Evolutionary conservation across 371 early-diverging fungal genomes (phyloP).

Genomic region (Lichtheimia ornata): DNA sequence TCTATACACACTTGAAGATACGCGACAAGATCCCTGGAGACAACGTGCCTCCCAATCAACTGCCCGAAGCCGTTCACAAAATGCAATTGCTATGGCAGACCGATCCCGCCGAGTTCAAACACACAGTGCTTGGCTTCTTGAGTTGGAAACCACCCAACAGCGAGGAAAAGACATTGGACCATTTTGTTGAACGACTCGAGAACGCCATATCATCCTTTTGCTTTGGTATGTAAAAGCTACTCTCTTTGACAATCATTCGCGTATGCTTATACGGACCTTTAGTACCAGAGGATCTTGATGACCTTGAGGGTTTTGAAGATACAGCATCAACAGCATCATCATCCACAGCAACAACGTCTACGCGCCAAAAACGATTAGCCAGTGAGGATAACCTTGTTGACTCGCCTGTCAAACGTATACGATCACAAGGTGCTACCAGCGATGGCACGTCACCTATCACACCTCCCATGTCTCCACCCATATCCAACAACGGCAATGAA

Average conservation of each 20-base stretch:
- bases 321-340: not conserved
- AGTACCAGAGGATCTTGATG: not conserved
- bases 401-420: not conserved
- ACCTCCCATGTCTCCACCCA: conserved; percentile 20
- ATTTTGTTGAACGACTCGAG: conserved; percentile 19
- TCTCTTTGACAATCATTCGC: no score
- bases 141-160: conserved; percentile 19
- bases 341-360: not conserved
- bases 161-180: conserved; percentile 23
- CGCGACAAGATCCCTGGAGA: conserved; percentile 21
- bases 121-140: conserved; percentile 21
- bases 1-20: conserved; percentile 36
- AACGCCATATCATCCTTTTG: conserved; percentile 11
- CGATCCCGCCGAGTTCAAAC: conserved; percentile 19
- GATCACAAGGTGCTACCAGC: conserved; percentile 10
- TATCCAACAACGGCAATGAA: conserved; percentile 12
- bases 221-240: not conserved
- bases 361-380: no score
- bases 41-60: not conserved
- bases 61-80: conserved; percentile 23
- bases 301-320: not conserved
- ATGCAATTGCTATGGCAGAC: conserved; percentile 27
- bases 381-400: conserved; percentile 2
- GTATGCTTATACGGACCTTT: not conserved
- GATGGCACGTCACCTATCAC: conserved; percentile 11